Conservation (phyloP, 2,329 filamentous ascomycete species). For the Cladosporium sphaerospermum region DNA sequence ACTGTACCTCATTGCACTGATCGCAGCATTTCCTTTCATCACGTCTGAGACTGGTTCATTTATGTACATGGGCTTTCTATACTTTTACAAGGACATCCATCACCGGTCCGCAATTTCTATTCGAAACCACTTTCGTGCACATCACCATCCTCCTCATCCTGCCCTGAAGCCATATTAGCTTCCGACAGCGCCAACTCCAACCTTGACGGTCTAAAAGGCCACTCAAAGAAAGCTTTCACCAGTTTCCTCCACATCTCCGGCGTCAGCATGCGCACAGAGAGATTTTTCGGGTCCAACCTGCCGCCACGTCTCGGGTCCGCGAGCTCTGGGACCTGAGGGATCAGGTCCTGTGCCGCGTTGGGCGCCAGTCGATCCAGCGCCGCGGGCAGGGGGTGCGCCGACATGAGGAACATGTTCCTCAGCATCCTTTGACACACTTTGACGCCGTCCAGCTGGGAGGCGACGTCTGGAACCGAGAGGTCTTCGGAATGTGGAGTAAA, state of each 20-base stretch:
- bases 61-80: no score
- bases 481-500: constrained; percentile 50
- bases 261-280: constrained; percentile 47
- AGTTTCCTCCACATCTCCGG: constrained; percentile 53
- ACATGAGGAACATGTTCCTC: constrained; percentile 35
- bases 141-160: not conserved
- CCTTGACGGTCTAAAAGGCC: constrained; percentile 50
- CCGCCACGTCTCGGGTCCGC: constrained; percentile 45
- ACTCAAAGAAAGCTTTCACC: constrained; percentile 54
- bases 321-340: constrained; percentile 45
- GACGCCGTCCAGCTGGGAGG: constrained; percentile 17
- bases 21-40: no score
- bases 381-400: constrained; percentile 34
- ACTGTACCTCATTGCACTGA: no score
- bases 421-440: constrained; percentile 42
- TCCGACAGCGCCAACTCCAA: constrained; percentile 18
- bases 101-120: no score
- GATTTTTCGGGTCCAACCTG: constrained; percentile 34
- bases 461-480: constrained; percentile 27
- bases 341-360: constrained; percentile 52
- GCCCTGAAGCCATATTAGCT: not conserved
- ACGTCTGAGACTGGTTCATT: no score
- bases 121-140: not conserved
- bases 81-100: no score
- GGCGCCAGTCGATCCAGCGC: constrained; percentile 51